Base-by-base conservation (phyloP, 2,329 filamentous ascomycete species). In the Penicillium sp. region DNA sequence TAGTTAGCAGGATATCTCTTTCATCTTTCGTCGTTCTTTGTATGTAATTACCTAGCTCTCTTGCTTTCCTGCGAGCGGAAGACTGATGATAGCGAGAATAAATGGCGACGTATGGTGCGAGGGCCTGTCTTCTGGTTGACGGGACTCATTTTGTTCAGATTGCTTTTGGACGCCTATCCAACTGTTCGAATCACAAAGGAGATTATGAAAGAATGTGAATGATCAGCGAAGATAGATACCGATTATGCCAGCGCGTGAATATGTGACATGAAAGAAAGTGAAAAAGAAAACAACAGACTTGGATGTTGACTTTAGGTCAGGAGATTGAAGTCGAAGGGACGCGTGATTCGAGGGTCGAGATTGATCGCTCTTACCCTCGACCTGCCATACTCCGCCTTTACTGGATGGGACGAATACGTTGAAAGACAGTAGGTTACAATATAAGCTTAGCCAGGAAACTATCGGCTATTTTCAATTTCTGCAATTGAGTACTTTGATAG, bases 21-120 rank as follows among this genome's bases (percentile, higher is more conserved):
- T 22, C 24, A 20, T 46, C 5, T 11, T 35, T 14, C 4, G n/a
- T 4, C 7, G 9, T 16, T 13, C 5, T 18, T 38, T 26, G 9
- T 45, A 20, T 8, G 47, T 18, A 26, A 18, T 46, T 61, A 72
- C 70, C 67, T 65, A 32, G 44, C 55, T 53, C 68, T 64, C 37
- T 57, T 66, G 20, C 42, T 50, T 14, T 57, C 39, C 5, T 61
- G 59, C 6, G 29, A 2, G 11, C 64, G 66, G 24, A 68, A 59
- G 4, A 61, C 35, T 10, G 63, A 47, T 40, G 65, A 64, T n/a
- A 66, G 53, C 4, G 65, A 63, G 31, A 65, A 60, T 29, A 56
- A 24, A 46, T 58, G 60, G 9, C 55, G 57, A 34, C 56, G 61
- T 37, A 51, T 52, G 50, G 57, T 55, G 51, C 26, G 45, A 14